Evolutionary conservation across 148 eudicot species (phyloP), one percentile per base, ranked within the genome.

Genomic region (Pharnaceum exiguum): DNA sequence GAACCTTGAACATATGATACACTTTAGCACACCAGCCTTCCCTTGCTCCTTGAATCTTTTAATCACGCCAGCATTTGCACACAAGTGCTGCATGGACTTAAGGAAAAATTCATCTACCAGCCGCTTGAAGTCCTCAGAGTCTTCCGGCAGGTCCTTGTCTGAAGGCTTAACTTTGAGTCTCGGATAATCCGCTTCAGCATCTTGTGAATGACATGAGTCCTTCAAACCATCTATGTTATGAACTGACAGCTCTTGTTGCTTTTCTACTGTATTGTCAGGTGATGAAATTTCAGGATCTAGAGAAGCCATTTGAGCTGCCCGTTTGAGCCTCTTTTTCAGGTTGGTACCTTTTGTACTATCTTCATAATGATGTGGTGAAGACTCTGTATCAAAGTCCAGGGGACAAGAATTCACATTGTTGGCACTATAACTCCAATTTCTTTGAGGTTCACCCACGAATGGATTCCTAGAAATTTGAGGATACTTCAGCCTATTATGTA

Each of bases 1-100:
- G 44, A 62, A 85, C 91, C 87, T 85, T 59, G 79, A 75, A 51
- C 91, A 85, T 24, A 82, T 74, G 66, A 65, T 57, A 82, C 91
- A 85, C 71, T 65, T 76, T 56, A 85, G 75, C 59, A 60, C 43
- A 72, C 80, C 80, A 59, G 66, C 72, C 48, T 49, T 74, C 65
- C 82, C 84, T 64, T 75, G 78, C 59, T 58, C 85, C 68, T 32
- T 46, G 35, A 71, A 69, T 39, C 63, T 75, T 60, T 47, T 79
- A 26, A 59, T 72, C 22, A 68, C 64, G 31, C 43, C 66, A 16
- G 67, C 51, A 17, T 78, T 82, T 55, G 65, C 78, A 62, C 70
- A 64, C 65, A 82, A 59, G 67, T 57, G 64, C 59, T 55, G 71
- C 40, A 80, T 62, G 71, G 59, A 82, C 55, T 60, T 79, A 33